Base-by-base conservation (phyloP, 768 basidiomycete species). In the Chalciporus sphaerocephalus region DNA sequence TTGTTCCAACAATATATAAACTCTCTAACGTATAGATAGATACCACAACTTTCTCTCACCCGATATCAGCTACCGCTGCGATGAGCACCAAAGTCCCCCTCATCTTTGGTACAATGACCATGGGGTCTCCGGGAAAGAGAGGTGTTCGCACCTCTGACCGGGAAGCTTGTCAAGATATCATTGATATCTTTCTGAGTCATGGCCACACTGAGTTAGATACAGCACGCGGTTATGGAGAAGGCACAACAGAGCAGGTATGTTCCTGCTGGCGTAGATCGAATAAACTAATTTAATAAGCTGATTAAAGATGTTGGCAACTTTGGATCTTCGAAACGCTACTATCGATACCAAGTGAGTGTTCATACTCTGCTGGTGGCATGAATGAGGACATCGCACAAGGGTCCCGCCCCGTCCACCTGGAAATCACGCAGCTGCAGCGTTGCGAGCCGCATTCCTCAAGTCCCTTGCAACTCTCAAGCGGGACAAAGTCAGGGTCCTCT, bases 171-270 rank as follows among this genome's bases (percentile, higher is more conserved):
- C 69, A 73, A 50, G 65, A 69, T 38, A 69, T 76, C 35, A 42
- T 78, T 32, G 67, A 75, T 40, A 48, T 61, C 6, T 73, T 73
- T 58, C 58, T 70, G 32, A 54, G 57, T 17, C 59, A 70, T 44
- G 72, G 71, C 1, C 63, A 72, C 40, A 67, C 52, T 20, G 70
- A 72, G 54, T 62, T 79, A n/a, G 77, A 80, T 48, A 73, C 74
- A 2, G 70, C 75, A 10, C 63, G 75, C 18, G 53, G 63, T 2
- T 78, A 81, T 51, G 66, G 64, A 8, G 66, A 66, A 20, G 76
- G 78, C 0, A 78, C 78, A 0, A 75, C 75, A 8, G 78, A 81
- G 56, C 65, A 66, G 50, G 72, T 71, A 32, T 20, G 51, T 34
- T n/a, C n/a, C n/a, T n/a, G n/a, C n/a, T n/a, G n/a, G n/a, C n/a